These are phyloP conservation scores for Malassezia vespertilionis DNA, from an alignment of 1,284 basidiomycete genomes.

Conservation along the genomic window DNA sequence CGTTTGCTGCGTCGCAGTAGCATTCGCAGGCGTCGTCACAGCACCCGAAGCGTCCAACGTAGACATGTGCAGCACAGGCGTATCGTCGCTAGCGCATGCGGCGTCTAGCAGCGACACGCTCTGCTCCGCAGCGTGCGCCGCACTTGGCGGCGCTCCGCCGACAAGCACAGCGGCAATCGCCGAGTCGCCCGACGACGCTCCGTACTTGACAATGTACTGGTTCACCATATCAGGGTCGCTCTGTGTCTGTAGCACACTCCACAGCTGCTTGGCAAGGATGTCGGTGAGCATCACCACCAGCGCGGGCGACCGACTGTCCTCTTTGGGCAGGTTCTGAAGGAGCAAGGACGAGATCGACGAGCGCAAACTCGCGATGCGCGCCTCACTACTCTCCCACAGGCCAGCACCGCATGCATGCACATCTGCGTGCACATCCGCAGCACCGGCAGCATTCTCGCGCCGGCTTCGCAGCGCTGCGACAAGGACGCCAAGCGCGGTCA, in stretches of 20 bases:
- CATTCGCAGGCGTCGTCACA: background rate
- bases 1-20: constrained; percentile 1
- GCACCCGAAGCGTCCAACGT: background rate
- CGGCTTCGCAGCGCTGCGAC: constrained; percentile 10
- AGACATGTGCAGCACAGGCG: background rate
- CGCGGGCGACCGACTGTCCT: constrained; percentile 6
- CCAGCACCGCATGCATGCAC: background rate
- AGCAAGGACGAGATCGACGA: constrained; percentile 8
- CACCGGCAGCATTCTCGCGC: background rate
- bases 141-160: background rate
- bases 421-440: background rate
- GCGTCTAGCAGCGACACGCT: background rate
- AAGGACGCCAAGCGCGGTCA: constrained; percentile 11
- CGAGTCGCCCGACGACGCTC: background rate
- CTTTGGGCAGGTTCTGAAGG: constrained; percentile 9
- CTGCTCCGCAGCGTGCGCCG: background rate
- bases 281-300: constrained; percentile 12
- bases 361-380: constrained; percentile 13
- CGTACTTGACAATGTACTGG: constrained; percentile 14
- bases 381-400: constrained; percentile 5
- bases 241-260: constrained; percentile 4
- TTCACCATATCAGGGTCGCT: constrained; percentile 17
- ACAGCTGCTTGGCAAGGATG: constrained; percentile 10
- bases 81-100: background rate
- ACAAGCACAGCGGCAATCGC: constrained; percentile 1